Base-by-base conservation (phyloP, 179 eudicot species). In the Vitellaria paradoxa region DNA sequence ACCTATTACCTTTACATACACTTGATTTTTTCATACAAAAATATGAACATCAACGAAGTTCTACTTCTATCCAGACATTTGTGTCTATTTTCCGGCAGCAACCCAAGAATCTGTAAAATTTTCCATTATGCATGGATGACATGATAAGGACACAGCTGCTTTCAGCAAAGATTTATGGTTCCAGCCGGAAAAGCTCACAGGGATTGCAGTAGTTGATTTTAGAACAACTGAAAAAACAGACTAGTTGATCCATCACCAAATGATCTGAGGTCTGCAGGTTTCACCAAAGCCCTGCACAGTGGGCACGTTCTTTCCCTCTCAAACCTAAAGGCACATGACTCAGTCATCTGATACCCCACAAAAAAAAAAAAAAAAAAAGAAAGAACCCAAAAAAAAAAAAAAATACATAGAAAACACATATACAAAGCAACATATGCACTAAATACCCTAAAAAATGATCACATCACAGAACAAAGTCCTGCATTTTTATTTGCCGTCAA, bases 281-380 rank as follows among this genome's bases (percentile, higher is more conserved):
- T 92, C 86, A 91, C 95, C 87, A 89, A 74, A 72, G 97, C 93
- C 84, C 97, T 86, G 76, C 97, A 92, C 26, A 92, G 74, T 11
- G 97, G 97, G 80, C 95, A 92, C 6, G 97, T 92, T 70, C 97
- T 85, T 81, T 92, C 95, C 86, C 95, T 89, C 81, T 92, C 97
- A 70, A 92, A 92, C 97, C 97, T 92, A 88, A 12, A 70, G 81
- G 73, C 30, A 56, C 30, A 71, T 30, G 53, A 20, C 6, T 64
- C 37, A n/a, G 47, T 68, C n/a, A 59, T 12, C 21, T 20, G 5
- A 23, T 3, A 3, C 49, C 15, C 12, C n/a, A 55, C 18, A 2
- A 0, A 7, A 0, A 7, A 30, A 10, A n/a, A 52, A 37, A 14
- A 68, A 68, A 23, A 46, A 46, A n/a, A 20, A n/a, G n/a, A n/a